Evolutionary conservation across 352 stramenopile genomes (phyloP), one percentile per base, ranked within the genome.

Genomic region (Pythium coloratum): DNA sequence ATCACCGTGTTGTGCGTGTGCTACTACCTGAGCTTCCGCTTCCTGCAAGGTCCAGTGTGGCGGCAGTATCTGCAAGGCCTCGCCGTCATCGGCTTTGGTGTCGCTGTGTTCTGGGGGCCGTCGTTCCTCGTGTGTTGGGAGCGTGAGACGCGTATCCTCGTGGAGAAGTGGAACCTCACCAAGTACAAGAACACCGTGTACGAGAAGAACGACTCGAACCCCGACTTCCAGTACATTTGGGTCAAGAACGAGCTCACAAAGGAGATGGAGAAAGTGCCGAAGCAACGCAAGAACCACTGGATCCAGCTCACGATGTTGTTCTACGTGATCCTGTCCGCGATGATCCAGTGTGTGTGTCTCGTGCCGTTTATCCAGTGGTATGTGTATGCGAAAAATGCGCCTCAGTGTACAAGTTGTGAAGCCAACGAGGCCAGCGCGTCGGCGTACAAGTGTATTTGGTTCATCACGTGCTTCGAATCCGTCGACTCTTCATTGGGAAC

Each of bases 131-230:
- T 94, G 3, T 92, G 84, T 40, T 96, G 88, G 88, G 79, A 90
- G 55, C 82, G 88, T n/a, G 88, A 96, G 63, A 96, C 88, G n/a
- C 77, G 82, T 14, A 86, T 96, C 32, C 69, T 96, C 5, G 84
- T 96, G 30, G 88, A 96, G 55, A 96, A 96, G 62, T 96, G 88
- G 88, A 93, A 96, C 59, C 66, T 96, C 54, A 69, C 73, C 69
- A 94, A 91, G 78, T 94, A 96, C 70, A 92, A 96, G 64, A 92
- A 94, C 69, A 94, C 88, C 8, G 88, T 94, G 10, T 96, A 93
- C 70, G 88, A 96, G 73, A 83, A 79, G 18, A 96, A 96, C 66
- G 88, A 96, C 57, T 81, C 86, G 57, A 96, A 96, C 55, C 88
- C 88, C 2, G 77, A 80, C 32, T 96, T 96, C 61, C 80, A 94